A percentile compares a stretch with the other conserved stretches of the same genome.
Evolutionary conservation across 2,329 filamentous ascomycete genomes (phyloP).

Genomic region (Colletotrichum liaoningense): DNA sequence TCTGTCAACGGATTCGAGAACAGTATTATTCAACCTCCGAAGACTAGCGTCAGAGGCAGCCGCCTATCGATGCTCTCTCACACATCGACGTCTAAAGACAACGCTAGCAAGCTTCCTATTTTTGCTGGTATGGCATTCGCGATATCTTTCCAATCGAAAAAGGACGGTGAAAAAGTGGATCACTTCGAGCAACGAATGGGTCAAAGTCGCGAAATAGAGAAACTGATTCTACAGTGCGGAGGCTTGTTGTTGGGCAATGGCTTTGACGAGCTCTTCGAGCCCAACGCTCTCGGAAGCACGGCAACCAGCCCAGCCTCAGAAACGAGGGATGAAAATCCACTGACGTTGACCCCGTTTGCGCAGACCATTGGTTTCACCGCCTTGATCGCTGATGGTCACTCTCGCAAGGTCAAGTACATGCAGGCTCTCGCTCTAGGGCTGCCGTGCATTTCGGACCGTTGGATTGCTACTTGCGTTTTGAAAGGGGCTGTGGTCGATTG

Average conservation of each 20-base stretch:
- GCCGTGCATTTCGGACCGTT: constrained; percentile 85
- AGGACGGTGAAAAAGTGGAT: constrained; percentile 63
- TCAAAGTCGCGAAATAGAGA: constrained; percentile 62
- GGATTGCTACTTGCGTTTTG: constrained; percentile 79
- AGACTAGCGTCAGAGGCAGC: constrained; percentile 36
- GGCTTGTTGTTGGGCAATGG: constrained; percentile 78
- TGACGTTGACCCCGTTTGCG: constrained; percentile 67
- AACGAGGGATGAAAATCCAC: constrained; percentile 40
- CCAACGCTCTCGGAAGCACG: constrained; percentile 48
- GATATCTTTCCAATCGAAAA: constrained; percentile 73
- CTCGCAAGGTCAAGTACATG: constrained; percentile 90
- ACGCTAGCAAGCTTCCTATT: constrained; percentile 47
- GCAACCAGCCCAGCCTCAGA: constrained; percentile 44
- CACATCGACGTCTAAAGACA: constrained; percentile 17
- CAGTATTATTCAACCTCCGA: constrained; percentile 45
- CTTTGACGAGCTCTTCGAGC: constrained; percentile 84
- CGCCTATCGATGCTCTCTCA: constrained; percentile 27
- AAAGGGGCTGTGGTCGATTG: constrained; percentile 75
- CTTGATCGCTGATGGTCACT: constrained; percentile 87
- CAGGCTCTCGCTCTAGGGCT: constrained; percentile 91
- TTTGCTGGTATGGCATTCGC: constrained; percentile 91
- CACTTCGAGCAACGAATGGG: constrained; percentile 54
- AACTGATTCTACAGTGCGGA: constrained; percentile 76
- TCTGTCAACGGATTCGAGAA: constrained; percentile 50
- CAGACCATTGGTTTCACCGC: constrained; percentile 79